Conservation (phyloP, 257 asterid genomes). For the Mitragyna speciosa region DNA sequence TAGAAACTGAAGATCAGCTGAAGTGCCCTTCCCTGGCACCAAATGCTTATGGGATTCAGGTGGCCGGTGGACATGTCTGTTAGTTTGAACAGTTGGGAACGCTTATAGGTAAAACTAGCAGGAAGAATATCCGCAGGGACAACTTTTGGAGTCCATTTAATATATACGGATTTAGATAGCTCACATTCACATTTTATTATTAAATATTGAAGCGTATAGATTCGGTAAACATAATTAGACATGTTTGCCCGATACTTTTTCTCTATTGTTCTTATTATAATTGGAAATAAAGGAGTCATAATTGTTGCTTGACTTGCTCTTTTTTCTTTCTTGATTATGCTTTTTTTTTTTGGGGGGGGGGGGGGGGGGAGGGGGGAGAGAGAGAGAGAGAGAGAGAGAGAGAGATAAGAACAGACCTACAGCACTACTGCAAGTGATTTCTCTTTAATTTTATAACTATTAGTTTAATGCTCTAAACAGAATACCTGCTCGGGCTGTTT, state of each 20-base stretch:
- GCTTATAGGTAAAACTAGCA: too few relatives aligned
- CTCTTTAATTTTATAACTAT: not conserved
- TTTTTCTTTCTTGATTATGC: not conserved
- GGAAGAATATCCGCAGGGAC: too few relatives aligned
- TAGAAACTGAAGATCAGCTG: slow-evolving; percentile 25
- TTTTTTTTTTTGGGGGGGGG: too few relatives aligned
- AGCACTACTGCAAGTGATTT: not conserved
- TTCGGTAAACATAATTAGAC: not conserved
- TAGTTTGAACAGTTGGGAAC: not conserved
- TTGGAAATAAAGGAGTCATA: not conserved
- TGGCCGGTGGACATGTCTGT: not conserved
- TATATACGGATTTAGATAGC: not conserved
- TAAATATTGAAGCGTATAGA: slow-evolving; percentile 1
- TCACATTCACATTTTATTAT: not conserved
- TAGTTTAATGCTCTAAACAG: not conserved
- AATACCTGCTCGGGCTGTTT: not conserved
- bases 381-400: too few relatives aligned
- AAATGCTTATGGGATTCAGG: slow-evolving; percentile 27
- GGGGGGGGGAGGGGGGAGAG: too few relatives aligned
- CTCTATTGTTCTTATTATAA: not conserved
- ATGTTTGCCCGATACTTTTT: not conserved
- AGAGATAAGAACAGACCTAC: not conserved
- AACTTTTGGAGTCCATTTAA: not conserved
- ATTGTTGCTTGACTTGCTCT: not conserved
- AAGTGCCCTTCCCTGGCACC: slow-evolving; percentile 19